A percentile compares a stretch with the other conserved stretches of the same genome.
phyloP scores from a whole-genome alignment of 2,329 filamentous ascomycete genomes.

The Thermomyces lanuginosus region DNA sequence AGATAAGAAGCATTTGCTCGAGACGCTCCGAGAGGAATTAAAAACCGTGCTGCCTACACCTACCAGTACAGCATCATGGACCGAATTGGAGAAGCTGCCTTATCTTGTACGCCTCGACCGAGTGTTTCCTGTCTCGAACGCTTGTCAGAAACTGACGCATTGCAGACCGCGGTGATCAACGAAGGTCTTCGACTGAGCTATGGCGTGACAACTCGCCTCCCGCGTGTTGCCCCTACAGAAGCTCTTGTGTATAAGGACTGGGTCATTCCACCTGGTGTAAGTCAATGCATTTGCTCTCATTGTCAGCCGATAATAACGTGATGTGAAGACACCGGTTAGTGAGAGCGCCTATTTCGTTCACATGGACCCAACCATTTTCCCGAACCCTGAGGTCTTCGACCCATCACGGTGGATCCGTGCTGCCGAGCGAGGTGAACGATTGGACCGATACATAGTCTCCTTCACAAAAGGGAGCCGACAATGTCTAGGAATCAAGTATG shows the following conservation, averaged over 20 bases:
- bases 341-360: constrained; percentile 24
- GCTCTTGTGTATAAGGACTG: constrained; percentile 17
- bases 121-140: not conserved
- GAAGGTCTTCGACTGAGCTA: constrained; percentile 19
- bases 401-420: constrained; percentile 23
- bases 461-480: constrained; percentile 28
- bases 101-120: constrained; percentile 16
- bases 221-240: constrained; percentile 13
- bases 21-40: constrained; percentile 15
- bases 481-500: constrained; percentile 31
- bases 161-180: constrained; percentile 16
- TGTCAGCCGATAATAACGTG: not conserved
- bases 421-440: constrained; percentile 16
- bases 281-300: constrained; percentile 1
- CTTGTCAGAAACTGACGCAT: too few relatives aligned
- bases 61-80: constrained; percentile 11
- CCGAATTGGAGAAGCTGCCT: constrained; percentile 23
- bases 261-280: constrained; percentile 14
- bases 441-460: constrained; percentile 22
- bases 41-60: constrained; percentile 14
- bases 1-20: constrained; percentile 8
- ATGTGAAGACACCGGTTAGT: constrained; percentile 17
- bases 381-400: constrained; percentile 17
- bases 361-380: constrained; percentile 21
- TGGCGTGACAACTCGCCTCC: constrained; percentile 16